Evolutionary conservation across 2,329 filamentous ascomycete species (phyloP).

Genomic region (Tricladium varicosporioides): DNA sequence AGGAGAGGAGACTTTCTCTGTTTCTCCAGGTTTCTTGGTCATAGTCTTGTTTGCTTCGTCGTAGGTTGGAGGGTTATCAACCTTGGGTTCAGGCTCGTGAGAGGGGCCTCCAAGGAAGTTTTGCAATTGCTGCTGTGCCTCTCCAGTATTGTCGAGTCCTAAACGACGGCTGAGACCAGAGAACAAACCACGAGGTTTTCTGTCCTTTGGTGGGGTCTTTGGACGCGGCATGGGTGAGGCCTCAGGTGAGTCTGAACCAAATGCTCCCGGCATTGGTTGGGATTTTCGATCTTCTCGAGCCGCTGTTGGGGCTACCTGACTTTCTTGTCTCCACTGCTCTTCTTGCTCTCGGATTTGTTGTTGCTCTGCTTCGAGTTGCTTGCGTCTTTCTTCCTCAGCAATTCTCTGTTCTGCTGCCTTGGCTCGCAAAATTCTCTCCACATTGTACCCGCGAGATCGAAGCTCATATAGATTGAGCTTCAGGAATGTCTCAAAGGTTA

Average conservation of each 20-base stretch:
- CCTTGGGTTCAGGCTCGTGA: slow-evolving; percentile 8
- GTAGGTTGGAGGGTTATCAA: slow-evolving; percentile 28
- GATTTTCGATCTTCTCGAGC: slow-evolving; percentile 34
- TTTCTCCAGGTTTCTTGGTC: slow-evolving; percentile 14
- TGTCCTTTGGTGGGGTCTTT: slow-evolving; percentile 40
- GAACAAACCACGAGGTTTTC: slow-evolving; percentile 55
- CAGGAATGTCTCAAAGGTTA: slow-evolving; percentile 88
- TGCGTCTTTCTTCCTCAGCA: slow-evolving; percentile 77
- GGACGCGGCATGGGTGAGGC: slow-evolving; percentile 37
- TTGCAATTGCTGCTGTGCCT: slow-evolving; percentile 42
- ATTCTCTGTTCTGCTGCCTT: slow-evolving; percentile 86
- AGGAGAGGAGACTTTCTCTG: slow-evolving; percentile 54
- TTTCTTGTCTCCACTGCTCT: slow-evolving; percentile 39
- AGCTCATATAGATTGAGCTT: slow-evolving; percentile 81
- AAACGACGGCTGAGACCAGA: slow-evolving; percentile 64
- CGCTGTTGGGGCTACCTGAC: slow-evolving; percentile 17
- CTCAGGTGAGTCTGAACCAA: slow-evolving; percentile 61
- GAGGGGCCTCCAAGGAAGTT: slow-evolving; percentile 40
- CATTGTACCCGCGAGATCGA: slow-evolving; percentile 88
- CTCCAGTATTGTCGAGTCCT: slow-evolving; percentile 57
- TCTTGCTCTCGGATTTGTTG: slow-evolving; percentile 63
- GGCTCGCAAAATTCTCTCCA: slow-evolving; percentile 85
- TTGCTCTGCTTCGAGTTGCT: slow-evolving; percentile 71
- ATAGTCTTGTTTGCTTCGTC: slow-evolving; percentile 21
- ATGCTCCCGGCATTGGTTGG: slow-evolving; percentile 71